Percentiles rank a stretch among this genome's conserved stretches.
These are phyloP conservation scores for Salix arbutifolia DNA, from an alignment of 345 rosid genomes.

Conservation along the genomic window DNA sequence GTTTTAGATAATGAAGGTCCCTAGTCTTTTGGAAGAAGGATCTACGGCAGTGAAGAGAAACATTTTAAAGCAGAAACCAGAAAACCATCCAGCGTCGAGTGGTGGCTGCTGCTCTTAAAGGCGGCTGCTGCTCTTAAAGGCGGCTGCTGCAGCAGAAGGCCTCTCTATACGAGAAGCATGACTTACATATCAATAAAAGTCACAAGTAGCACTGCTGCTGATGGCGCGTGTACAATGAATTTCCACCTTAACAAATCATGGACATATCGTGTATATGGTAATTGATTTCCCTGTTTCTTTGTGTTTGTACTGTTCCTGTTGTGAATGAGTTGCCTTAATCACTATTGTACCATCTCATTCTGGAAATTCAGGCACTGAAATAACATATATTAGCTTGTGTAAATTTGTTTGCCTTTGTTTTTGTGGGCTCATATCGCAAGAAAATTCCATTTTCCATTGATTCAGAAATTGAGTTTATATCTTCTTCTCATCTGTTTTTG, in stretches of 20 bases:
- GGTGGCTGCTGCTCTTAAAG: constrained; percentile 50
- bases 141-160: not conserved
- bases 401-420: constrained; percentile 9
- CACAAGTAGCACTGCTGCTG: not conserved
- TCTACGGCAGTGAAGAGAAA: constrained; percentile 66
- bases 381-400: constrained; percentile 21
- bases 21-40: constrained; percentile 91
- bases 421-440: constrained; percentile 2
- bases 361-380: constrained; percentile 2
- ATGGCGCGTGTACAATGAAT: constrained; percentile 8
- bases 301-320: not conserved
- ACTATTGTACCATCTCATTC: constrained; percentile 1
- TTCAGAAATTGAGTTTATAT: not conserved
- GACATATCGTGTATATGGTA: constrained; percentile 20
- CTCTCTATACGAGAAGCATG: not conserved
- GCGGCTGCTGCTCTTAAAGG: constrained; percentile 17
- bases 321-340: constrained; percentile 6
- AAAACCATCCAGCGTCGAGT: constrained; percentile 33
- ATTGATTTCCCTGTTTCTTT: constrained; percentile 4
- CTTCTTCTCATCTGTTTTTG: not conserved
- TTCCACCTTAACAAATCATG: not conserved
- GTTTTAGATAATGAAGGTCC: constrained; percentile 81
- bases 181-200: not conserved
- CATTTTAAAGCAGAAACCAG: constrained; percentile 65
- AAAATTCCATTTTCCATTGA: constrained; percentile 8